These are phyloP conservation scores for Saccharomycopsis amapae DNA, from an alignment of 805 yeast species.

Conservation along the genomic window DNA sequence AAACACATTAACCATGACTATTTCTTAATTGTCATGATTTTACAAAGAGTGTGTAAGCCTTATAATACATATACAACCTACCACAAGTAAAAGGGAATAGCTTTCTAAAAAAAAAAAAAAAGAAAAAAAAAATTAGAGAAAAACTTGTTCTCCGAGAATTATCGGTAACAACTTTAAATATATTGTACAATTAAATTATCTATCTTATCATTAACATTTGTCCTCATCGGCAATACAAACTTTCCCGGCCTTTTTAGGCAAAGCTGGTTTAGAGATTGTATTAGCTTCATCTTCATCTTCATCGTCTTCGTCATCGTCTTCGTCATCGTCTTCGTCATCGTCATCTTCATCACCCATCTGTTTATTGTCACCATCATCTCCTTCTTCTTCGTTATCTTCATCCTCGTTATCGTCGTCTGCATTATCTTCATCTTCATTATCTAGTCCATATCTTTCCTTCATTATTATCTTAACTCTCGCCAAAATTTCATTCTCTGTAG, in stretches of 20 bases:
- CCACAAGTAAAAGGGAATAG: too few relatives aligned
- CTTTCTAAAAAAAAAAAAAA: neutral
- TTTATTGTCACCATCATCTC: slow-evolving; percentile 40
- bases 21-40: too few relatives aligned
- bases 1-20: too few relatives aligned
- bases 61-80: too few relatives aligned
- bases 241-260: neutral
- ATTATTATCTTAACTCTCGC: slow-evolving; percentile 44
- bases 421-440: slow-evolving; percentile 34
- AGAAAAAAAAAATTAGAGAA: neutral
- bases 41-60: too few relatives aligned
- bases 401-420: slow-evolving; percentile 29
- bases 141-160: neutral
- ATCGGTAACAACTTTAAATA: too few relatives aligned
- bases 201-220: too few relatives aligned
- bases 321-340: slow-evolving; percentile 33
- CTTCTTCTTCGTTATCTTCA: slow-evolving; percentile 39
- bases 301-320: slow-evolving; percentile 27
- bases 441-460: slow-evolving; percentile 48
- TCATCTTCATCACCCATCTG: slow-evolving; percentile 39
- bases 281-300: slow-evolving; percentile 19
- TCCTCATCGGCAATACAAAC: slow-evolving; percentile 1
- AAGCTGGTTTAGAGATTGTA: neutral
- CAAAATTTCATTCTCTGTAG: slow-evolving; percentile 93
- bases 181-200: too few relatives aligned